These are phyloP conservation scores for Clavariopsis aquatica DNA, from an alignment of 495 filamentous ascomycete species.

Conservation along the genomic window DNA sequence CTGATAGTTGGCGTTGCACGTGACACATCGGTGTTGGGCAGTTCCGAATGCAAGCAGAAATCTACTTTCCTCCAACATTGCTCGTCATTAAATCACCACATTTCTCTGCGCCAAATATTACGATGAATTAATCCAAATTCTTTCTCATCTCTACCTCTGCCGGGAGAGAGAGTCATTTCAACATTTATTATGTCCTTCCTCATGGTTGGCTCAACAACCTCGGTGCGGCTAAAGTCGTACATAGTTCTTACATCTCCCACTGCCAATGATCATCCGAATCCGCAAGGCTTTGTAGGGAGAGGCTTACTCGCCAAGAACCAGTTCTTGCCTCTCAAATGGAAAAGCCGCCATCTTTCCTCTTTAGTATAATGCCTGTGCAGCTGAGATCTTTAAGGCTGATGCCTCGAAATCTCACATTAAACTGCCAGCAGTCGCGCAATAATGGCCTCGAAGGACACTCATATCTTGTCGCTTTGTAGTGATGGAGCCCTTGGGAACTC, in stretches of 20 bases:
- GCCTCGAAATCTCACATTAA: background rate
- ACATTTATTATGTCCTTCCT: background rate
- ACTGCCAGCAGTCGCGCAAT: background rate
- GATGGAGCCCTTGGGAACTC: background rate
- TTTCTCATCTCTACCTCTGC: background rate
- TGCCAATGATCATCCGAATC: background rate
- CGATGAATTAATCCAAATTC: background rate
- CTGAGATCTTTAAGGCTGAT: conserved; percentile 4
- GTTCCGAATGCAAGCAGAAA: background rate
- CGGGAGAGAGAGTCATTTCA: background rate
- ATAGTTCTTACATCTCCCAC: background rate
- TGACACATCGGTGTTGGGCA: background rate
- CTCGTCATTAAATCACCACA: background rate
- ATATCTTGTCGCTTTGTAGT: background rate
- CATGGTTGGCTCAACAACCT: background rate
- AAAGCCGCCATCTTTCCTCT: background rate
- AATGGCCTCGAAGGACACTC: background rate
- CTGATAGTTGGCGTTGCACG: background rate
- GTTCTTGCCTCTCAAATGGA: background rate
- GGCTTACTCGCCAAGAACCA: background rate
- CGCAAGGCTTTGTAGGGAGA: background rate
- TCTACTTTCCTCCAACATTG: background rate
- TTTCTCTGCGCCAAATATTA: background rate
- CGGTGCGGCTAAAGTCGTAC: background rate
- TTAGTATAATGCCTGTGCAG: conserved; percentile 1